These are phyloP conservation scores for Rubia peregrina DNA, from an alignment of 305 asterid genomes.

Conservation along the genomic window DNA sequence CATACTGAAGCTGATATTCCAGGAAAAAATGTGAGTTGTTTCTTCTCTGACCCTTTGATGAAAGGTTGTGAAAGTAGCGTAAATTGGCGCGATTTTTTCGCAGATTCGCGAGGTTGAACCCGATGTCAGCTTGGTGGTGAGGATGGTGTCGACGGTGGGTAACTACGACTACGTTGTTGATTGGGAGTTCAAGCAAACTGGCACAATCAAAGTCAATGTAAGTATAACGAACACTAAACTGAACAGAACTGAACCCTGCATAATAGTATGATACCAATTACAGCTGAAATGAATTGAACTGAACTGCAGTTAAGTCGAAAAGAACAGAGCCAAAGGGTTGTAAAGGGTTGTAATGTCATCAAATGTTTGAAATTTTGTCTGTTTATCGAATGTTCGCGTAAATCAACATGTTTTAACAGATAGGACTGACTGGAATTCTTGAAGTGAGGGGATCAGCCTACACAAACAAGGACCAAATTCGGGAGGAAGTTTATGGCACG, in stretches of 20 bases:
- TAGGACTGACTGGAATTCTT: not conserved
- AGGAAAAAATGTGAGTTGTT: not conserved
- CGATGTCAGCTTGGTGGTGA: not conserved
- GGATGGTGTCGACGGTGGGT: not conserved
- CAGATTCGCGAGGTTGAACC: not conserved
- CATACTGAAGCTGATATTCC: not conserved
- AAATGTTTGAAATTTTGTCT: too few relatives aligned
- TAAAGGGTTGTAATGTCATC: too few relatives aligned
- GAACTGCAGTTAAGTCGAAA: not conserved
- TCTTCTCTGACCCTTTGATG: not conserved
- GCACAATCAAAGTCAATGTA: slow-evolving; percentile 4
- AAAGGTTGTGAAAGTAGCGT: not conserved
- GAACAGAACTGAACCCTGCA: too few relatives aligned
- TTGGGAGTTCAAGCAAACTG: not conserved
- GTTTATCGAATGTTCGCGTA: too few relatives aligned
- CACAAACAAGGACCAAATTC: not conserved
- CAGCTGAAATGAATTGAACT: not conserved
- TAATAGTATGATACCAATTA: too few relatives aligned
- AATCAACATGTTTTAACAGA: not conserved
- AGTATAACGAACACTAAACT: not conserved
- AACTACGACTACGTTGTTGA: not conserved
- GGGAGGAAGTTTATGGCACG: not conserved
- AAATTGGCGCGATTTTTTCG: not conserved
- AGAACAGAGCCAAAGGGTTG: too few relatives aligned
- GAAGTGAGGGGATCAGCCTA: not conserved